Evolutionary conservation across 306 rosid species (phyloP).

Genomic region (Corylus avellana): DNA sequence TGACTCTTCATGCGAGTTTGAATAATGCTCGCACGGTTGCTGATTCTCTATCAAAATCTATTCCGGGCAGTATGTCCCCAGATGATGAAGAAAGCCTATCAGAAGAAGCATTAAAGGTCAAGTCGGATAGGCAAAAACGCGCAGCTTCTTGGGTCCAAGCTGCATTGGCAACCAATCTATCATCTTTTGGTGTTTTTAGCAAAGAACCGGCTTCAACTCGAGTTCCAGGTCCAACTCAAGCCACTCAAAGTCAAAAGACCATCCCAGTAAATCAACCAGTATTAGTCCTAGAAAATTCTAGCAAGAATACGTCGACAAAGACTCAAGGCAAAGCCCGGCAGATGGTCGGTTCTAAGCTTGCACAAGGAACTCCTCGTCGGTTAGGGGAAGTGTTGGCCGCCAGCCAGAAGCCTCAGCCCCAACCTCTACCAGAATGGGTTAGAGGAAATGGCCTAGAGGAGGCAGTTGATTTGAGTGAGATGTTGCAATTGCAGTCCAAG

Average conservation of each 20-base stretch:
- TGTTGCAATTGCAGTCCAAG: constrained; percentile 64
- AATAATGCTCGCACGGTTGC: constrained; percentile 53
- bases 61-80: constrained; percentile 46
- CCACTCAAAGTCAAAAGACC: constrained; percentile 58
- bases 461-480: constrained; percentile 65
- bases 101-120: constrained; percentile 68
- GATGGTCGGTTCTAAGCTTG: constrained; percentile 40
- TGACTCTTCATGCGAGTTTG: constrained; percentile 67
- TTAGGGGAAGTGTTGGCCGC: constrained; percentile 40
- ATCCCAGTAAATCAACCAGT: constrained; percentile 53
- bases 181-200: constrained; percentile 66
- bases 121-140: constrained; percentile 55
- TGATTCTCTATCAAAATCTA: constrained; percentile 61
- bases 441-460: constrained; percentile 71
- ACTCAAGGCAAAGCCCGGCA: constrained; percentile 54
- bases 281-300: constrained; percentile 65
- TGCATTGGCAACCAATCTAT: constrained; percentile 72
- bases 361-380: constrained; percentile 58
- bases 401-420: constrained; percentile 59
- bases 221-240: constrained; percentile 37
- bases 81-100: constrained; percentile 53
- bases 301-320: constrained; percentile 54
- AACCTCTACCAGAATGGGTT: constrained; percentile 64
- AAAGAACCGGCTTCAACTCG: constrained; percentile 37
- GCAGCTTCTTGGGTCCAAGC: constrained; percentile 92